phyloP scores from a whole-genome alignment of 495 filamentous ascomycete species.

The Glonium stellatum region DNA sequence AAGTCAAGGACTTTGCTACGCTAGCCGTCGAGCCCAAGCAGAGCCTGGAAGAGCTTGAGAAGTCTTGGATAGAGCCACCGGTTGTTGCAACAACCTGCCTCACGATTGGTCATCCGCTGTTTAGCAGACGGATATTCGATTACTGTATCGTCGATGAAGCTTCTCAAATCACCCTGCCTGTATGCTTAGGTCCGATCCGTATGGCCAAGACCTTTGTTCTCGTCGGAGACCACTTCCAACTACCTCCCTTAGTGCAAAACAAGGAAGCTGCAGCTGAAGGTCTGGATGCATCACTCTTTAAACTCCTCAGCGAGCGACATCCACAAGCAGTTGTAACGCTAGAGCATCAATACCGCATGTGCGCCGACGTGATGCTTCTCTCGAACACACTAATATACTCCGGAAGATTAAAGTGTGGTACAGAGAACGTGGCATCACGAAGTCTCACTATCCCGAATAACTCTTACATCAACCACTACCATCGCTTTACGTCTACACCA shows the following conservation, averaged over 20 bases:
- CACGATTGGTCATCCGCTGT: conserved; percentile 79
- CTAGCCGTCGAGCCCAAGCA: conserved; percentile 62
- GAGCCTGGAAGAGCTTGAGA: conserved; percentile 74
- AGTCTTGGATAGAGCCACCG: conserved; percentile 71
- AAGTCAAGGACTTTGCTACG: conserved; percentile 75
- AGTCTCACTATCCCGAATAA: conserved; percentile 55
- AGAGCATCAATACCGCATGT: conserved; percentile 97
- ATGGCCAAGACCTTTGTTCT: conserved; percentile 91
- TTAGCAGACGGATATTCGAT: conserved; percentile 84
- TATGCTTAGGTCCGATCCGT: conserved; percentile 86
- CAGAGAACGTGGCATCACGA: conserved; percentile 59
- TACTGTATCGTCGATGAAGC: conserved; percentile 98
- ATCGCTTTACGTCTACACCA: conserved; percentile 10
- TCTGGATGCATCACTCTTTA: conserved; percentile 88
- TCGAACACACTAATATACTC: conserved; percentile 91
- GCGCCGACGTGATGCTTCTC: conserved; percentile 87
- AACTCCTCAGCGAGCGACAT: conserved; percentile 79
- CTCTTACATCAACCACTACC: conserved; percentile 43
- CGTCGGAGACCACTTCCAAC: conserved; percentile 92
- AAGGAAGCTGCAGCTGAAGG: conserved; percentile 78
- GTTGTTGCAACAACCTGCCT: conserved; percentile 94
- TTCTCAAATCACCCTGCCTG: conserved; percentile 91
- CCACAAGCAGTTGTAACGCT: conserved; percentile 81
- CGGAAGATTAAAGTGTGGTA: conserved; percentile 84
- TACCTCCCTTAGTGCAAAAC: conserved; percentile 91